Percentiles rank a stretch among this genome's conserved stretches.
Conservation (phyloP, 1,139 yeast genomes). For the Yarrowia galli region DNA sequence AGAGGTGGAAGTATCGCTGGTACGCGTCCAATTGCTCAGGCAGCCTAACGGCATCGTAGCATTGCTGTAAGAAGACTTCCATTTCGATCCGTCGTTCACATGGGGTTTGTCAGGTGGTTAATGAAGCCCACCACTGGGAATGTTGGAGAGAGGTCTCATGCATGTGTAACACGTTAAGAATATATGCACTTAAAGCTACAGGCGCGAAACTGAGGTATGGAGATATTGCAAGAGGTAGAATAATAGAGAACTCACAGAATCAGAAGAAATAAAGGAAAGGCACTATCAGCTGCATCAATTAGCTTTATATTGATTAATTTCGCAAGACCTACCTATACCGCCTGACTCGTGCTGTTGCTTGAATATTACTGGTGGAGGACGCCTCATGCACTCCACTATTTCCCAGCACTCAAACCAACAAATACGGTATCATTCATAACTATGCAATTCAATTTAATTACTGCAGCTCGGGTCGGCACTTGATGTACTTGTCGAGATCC, state of each 20-base stretch:
- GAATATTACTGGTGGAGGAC: not conserved
- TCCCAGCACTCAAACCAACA: not conserved
- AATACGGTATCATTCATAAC: not conserved
- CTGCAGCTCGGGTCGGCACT: constrained; percentile 56
- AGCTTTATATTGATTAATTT: too few relatives aligned
- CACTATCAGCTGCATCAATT: too few relatives aligned
- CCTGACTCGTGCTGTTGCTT: too few relatives aligned
- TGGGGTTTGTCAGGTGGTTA: not conserved
- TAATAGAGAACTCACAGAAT: too few relatives aligned
- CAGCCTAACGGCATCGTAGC: not conserved
- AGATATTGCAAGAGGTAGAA: too few relatives aligned
- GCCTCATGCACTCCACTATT: not conserved
- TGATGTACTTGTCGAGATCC: constrained; percentile 61
- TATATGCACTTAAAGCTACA: not conserved
- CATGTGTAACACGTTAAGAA: not conserved
- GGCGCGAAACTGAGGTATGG: too few relatives aligned
- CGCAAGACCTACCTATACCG: too few relatives aligned
- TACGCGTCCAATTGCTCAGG: not conserved
- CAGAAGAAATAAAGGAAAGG: too few relatives aligned
- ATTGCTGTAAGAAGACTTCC: not conserved
- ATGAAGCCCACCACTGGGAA: not conserved
- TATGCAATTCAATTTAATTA: not conserved
- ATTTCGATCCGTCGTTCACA: not conserved
- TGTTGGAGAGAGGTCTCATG: not conserved
- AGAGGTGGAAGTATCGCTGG: not conserved